These are phyloP conservation scores for Talaromyces sp. DNA, from an alignment of 2,329 filamentous ascomycete genomes.

Conservation along the genomic window DNA sequence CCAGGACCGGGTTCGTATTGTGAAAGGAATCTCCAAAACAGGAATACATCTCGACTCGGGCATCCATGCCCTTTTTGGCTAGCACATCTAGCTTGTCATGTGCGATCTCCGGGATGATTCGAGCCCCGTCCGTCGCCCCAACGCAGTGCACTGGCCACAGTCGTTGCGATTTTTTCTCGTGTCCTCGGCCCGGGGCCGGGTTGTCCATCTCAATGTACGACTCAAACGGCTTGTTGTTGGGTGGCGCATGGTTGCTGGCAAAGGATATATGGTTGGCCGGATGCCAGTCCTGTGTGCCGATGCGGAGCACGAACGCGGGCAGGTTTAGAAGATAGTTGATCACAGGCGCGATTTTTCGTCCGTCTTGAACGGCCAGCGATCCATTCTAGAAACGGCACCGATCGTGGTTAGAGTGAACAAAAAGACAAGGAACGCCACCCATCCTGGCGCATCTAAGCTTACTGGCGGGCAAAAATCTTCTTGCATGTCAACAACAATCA, in stretches of 20 bases:
- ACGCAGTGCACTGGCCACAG: conserved; percentile 94
- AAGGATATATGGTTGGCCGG: conserved; percentile 82
- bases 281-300: conserved; percentile 94
- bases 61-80: conserved; percentile 73
- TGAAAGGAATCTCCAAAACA: conserved; percentile 80
- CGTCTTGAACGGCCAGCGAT: conserved; percentile 73
- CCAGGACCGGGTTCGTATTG: conserved; percentile 33
- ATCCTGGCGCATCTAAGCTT: conserved; percentile 31
- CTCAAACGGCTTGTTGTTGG: conserved; percentile 63
- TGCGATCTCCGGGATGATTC: conserved; percentile 69
- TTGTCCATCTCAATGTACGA: conserved; percentile 58
- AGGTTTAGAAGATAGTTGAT: conserved; percentile 72
- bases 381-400: conserved; percentile 58
- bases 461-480: conserved; percentile 93
- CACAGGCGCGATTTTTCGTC: conserved; percentile 62
- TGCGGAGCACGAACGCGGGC: conserved; percentile 63
- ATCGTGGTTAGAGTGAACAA: background rate
- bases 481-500: conserved; percentile 81
- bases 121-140: conserved; percentile 65
- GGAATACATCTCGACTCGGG: conserved; percentile 85
- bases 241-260: conserved; percentile 66
- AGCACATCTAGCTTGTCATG: conserved; percentile 55
- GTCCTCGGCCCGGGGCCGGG: conserved; percentile 45
- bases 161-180: conserved; percentile 60
- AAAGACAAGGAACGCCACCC: background rate